These are phyloP conservation scores for Skeletonema potamos DNA, from an alignment of 108 stramenopile species.

Conservation along the genomic window DNA sequence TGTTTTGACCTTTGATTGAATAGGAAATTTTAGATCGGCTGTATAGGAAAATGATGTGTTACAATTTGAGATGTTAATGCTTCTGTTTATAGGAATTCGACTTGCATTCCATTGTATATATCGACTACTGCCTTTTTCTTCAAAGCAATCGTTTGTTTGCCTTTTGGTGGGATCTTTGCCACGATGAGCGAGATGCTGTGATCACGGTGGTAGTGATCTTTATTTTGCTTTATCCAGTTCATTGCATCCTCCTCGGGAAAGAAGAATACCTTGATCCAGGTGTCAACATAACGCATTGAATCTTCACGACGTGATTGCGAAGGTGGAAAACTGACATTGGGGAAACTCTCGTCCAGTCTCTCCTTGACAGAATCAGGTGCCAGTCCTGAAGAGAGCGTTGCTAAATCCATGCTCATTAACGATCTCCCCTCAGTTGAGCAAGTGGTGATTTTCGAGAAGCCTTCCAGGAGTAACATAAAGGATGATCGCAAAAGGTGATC, in stretches of 20 bases:
- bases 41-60: too few relatives aligned
- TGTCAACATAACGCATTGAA: conserved; percentile 76
- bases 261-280: conserved; percentile 91
- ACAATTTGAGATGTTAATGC: too few relatives aligned
- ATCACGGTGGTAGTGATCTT: conserved; percentile 36
- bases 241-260: conserved; percentile 74
- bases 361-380: conserved; percentile 40
- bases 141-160: conserved; percentile 1
- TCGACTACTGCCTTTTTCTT: conserved; percentile 3
- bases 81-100: background rate
- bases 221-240: conserved; percentile 60
- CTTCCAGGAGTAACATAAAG: conserved; percentile 74
- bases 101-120: background rate
- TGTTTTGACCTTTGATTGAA: conserved; percentile 30
- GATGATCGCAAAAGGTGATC: conserved; percentile 55
- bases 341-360: conserved; percentile 41
- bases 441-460: conserved; percentile 73
- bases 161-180: conserved; percentile 8
- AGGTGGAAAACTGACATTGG: conserved; percentile 29
- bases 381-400: conserved; percentile 65
- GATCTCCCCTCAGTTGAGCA: conserved; percentile 93
- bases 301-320: conserved; percentile 27
- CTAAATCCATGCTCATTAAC: conserved; percentile 94
- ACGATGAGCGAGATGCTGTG: conserved; percentile 47
- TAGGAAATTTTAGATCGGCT: too few relatives aligned